A percentile compares a stretch with the other conserved stretches of the same genome.
Conservation (phyloP, 805 yeast species). For the Wickerhamomyces bovis region DNA sequence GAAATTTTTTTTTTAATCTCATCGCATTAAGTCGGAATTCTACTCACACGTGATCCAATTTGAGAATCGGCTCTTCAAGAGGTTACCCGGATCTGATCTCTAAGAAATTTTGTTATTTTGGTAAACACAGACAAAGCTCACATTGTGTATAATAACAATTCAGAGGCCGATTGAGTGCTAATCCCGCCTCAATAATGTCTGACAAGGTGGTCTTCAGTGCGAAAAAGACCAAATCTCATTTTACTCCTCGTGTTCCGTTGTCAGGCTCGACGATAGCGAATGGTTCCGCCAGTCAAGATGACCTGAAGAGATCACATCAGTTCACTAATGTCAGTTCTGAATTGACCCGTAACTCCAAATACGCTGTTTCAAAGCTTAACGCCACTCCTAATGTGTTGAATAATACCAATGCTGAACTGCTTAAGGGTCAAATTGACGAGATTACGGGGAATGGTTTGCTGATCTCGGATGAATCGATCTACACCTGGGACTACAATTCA, state of each 20-base stretch:
- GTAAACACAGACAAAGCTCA: not conserved
- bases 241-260: not conserved
- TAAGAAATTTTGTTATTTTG: not conserved
- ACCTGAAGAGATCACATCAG: slow-evolving; percentile 9
- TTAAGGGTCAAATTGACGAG: slow-evolving; percentile 27
- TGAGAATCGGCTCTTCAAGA: not conserved
- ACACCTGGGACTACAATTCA: slow-evolving; percentile 65
- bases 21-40: not conserved
- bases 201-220: not conserved
- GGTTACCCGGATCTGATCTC: not conserved
- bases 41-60: not conserved
- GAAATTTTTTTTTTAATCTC: not conserved
- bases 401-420: not conserved
- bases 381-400: slow-evolving; percentile 39
- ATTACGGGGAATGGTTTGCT: slow-evolving; percentile 24
- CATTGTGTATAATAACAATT: not conserved
- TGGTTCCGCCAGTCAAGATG: not conserved
- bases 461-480: slow-evolving; percentile 36
- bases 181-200: not conserved
- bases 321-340: slow-evolving; percentile 32
- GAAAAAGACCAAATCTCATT: not conserved
- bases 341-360: slow-evolving; percentile 52
- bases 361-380: slow-evolving; percentile 50
- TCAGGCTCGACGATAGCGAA: not conserved
- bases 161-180: not conserved